phyloP scores from a whole-genome alignment of 2,329 filamentous ascomycete genomes.

The Ophiostoma angusticollis region DNA sequence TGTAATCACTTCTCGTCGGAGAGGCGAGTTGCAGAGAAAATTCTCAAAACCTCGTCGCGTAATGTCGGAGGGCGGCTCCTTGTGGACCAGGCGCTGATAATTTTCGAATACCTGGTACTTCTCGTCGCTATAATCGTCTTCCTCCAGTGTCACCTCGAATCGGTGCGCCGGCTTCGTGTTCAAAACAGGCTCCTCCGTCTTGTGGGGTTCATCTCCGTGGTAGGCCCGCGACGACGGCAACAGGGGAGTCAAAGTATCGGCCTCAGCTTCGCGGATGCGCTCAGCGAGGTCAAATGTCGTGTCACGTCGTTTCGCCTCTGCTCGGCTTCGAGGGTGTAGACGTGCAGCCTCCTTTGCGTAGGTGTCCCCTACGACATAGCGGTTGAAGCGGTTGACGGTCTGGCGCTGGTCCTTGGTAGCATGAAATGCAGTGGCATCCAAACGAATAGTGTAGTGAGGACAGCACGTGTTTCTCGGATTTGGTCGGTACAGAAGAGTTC shows the following conservation, averaged over 20 bases:
- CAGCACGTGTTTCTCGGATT: slow-evolving; percentile 75
- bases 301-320: slow-evolving; percentile 49
- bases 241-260: slow-evolving; percentile 28
- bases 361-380: slow-evolving; percentile 51
- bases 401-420: slow-evolving; percentile 62
- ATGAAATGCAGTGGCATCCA: slow-evolving; percentile 53
- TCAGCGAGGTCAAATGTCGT: slow-evolving; percentile 54
- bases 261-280: slow-evolving; percentile 58
- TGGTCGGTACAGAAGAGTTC: slow-evolving; percentile 60
- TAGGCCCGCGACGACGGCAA: background rate
- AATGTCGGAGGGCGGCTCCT: slow-evolving; percentile 49
- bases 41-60: slow-evolving; percentile 49
- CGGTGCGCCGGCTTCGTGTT: slow-evolving; percentile 47
- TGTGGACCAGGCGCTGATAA: slow-evolving; percentile 63
- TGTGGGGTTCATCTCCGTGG: background rate
- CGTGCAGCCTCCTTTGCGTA: slow-evolving; percentile 53
- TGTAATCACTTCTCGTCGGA: slow-evolving; percentile 34
- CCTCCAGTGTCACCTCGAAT: slow-evolving; percentile 58
- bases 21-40: slow-evolving; percentile 62
- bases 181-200: background rate
- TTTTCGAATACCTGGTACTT: slow-evolving; percentile 62
- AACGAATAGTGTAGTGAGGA: slow-evolving; percentile 74
- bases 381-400: slow-evolving; percentile 60
- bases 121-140: slow-evolving; percentile 58
- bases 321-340: slow-evolving; percentile 53